Evolutionary conservation across 176 grass and related monocot genomes (phyloP), one percentile per base, ranked within the genome.

Genomic region (Chrysopogon serrulatus): DNA sequence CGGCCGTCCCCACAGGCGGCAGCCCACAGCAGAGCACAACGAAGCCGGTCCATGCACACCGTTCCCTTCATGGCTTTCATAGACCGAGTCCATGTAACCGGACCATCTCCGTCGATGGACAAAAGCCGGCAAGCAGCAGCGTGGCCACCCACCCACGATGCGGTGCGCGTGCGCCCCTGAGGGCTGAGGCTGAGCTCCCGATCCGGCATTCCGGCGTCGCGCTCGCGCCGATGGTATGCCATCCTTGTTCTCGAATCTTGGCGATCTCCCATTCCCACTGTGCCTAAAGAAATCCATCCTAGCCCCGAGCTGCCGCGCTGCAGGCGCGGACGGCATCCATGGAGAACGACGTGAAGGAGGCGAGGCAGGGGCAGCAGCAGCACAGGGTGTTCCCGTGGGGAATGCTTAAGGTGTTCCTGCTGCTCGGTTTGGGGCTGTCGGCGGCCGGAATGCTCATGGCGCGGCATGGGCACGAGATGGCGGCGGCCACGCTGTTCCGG

Each of bases 401-500:
- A 53, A 85, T 96, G 40, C 63, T 99, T 64, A 96, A 89, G 88
- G n/a, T 92, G 12, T 82, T 99, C 78, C 48, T 99, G 1, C 67
- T 90, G 23, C 86, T 96, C 28, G 96, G 87, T 30, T 80, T 95
- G 6, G 85, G 74, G 33, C 86, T 99, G 85, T 99, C 93, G 36
- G 83, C 87, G 3, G 64, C 67, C 65, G 88, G 89, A 40, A 88
- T 99, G 87, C 93, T 92, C 91, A 88, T 90, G 87, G 88, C 87
- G 48, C 79, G 87, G 28, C 87, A 94, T 66, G 76, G 70, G 42
- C 70, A 32, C 41, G 70, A 44, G 27, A 27, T 86, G 59, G 82
- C 84, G 26, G 79, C 89, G 19, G 91, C 44, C 41, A 51, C 86
- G 56, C 87, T 86, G 57, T 90, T 94, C 90, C 90, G 88, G 14